Evolutionary conservation across 495 filamentous ascomycete genomes (phyloP).

Genomic region (Penicillium canescens): DNA sequence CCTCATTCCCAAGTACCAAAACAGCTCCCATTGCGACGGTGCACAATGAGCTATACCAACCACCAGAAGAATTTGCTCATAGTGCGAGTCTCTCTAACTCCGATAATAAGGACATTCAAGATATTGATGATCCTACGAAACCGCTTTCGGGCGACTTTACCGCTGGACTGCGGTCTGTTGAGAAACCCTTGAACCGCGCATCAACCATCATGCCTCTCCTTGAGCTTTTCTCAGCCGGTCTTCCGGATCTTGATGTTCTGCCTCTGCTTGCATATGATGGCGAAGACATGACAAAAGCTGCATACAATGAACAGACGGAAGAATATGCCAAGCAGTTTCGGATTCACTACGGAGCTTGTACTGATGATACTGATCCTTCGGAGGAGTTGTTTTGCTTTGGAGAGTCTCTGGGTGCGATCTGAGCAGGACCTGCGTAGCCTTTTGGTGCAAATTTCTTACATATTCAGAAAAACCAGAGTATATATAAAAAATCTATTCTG

Average conservation of each 20-base stretch:
- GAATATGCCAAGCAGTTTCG: slow-evolving; percentile 38
- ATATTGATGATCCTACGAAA: slow-evolving; percentile 8
- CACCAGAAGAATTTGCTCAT: slow-evolving; percentile 61
- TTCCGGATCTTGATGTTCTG: slow-evolving; percentile 33
- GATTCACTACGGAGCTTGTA: slow-evolving; percentile 36
- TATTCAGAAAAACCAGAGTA: too few relatives aligned
- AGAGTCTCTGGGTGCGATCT: neutral
- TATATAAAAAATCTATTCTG: too few relatives aligned
- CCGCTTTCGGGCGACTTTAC: slow-evolving; percentile 3
- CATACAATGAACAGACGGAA: slow-evolving; percentile 17
- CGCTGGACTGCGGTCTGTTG: slow-evolving; percentile 8
- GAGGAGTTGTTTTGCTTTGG: slow-evolving; percentile 36
- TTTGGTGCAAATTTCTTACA: neutral
- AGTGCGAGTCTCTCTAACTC: neutral
- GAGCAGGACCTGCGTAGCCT: neutral
- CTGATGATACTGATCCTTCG: slow-evolving; percentile 14
- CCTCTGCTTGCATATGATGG: slow-evolving; percentile 41
- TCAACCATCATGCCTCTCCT: slow-evolving; percentile 35
- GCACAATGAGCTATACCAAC: slow-evolving; percentile 69
- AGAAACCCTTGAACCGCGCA: slow-evolving; percentile 21
- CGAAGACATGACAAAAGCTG: slow-evolving; percentile 16
- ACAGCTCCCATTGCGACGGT: slow-evolving; percentile 58
- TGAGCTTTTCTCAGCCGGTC: slow-evolving; percentile 29
- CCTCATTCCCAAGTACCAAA: slow-evolving; percentile 49
- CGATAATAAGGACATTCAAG: neutral